A percentile compares a stretch with the other conserved stretches of the same genome.
phyloP scores from a whole-genome alignment of 2,329 filamentous ascomycete species.

The Penicillium sp. region DNA sequence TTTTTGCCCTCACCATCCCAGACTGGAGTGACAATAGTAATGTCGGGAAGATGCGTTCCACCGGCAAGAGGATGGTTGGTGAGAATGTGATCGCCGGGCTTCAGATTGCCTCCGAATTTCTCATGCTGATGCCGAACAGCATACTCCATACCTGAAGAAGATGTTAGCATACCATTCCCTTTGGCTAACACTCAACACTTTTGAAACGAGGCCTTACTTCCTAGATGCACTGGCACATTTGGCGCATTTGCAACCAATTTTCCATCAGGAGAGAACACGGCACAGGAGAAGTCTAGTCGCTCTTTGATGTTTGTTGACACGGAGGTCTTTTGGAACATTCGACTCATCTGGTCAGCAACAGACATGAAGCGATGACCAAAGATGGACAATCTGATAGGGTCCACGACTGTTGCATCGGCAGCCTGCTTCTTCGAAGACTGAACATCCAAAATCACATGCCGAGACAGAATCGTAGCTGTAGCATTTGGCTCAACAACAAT shows the following conservation, averaged over 20 bases:
- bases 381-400: conserved; percentile 48
- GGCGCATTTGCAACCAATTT: conserved; percentile 62
- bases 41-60: conserved; percentile 73
- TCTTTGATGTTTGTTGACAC: conserved; percentile 68
- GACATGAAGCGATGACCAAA: conserved; percentile 53
- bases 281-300: conserved; percentile 75
- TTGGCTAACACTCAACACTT: neutral
- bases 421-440: conserved; percentile 16
- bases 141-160: neutral
- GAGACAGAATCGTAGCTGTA: neutral
- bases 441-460: neutral
- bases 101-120: conserved; percentile 69
- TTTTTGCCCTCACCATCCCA: conserved; percentile 22
- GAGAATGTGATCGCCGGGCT: conserved; percentile 70
- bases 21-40: conserved; percentile 43
- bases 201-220: conserved; percentile 53
- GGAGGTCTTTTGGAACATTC: conserved; percentile 48
- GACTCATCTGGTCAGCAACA: conserved; percentile 53
- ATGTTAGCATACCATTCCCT: neutral
- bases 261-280: conserved; percentile 68
- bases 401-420: conserved; percentile 19
- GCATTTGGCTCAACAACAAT: conserved; percentile 78
- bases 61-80: conserved; percentile 78
- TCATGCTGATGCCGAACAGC: conserved; percentile 69
- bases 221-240: conserved; percentile 71